A percentile compares a stretch with the other conserved stretches of the same genome.
phyloP scores from a whole-genome alignment of 257 asterid genomes.

The Nemophila menziesii region DNA sequence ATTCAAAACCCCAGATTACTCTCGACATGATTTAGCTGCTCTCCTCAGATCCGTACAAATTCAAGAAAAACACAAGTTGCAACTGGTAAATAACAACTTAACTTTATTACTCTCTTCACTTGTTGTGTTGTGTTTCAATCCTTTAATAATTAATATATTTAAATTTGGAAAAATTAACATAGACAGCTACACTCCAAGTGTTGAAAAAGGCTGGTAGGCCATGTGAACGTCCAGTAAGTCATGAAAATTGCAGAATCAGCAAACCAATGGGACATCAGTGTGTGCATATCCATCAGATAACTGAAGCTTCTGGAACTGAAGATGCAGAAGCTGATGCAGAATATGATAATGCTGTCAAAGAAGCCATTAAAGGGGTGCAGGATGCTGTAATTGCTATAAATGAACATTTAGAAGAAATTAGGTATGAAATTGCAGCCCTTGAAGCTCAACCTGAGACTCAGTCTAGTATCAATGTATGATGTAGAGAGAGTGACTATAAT shows the following conservation, averaged over 20 bases:
- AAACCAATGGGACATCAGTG: constrained; percentile 67
- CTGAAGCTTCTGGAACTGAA: constrained; percentile 92
- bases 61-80: constrained; percentile 81
- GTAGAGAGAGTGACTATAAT: no score
- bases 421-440: constrained; percentile 83
- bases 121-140: constrained; percentile 1
- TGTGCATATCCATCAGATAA: constrained; percentile 73
- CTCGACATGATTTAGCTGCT: constrained; percentile 69
- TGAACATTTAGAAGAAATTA: constrained; percentile 81
- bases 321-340: constrained; percentile 95
- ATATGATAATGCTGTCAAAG: constrained; percentile 72
- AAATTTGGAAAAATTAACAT: neutral
- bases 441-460: no score
- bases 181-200: constrained; percentile 89
- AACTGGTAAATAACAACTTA: constrained; percentile 48
- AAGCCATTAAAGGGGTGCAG: constrained; percentile 77
- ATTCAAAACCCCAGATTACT: constrained; percentile 52
- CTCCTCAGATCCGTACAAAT: constrained; percentile 75
- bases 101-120: constrained; percentile 5
- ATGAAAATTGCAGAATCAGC: constrained; percentile 60
- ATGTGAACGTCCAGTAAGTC: constrained; percentile 83
- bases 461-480: no score
- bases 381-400: constrained; percentile 65
- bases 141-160: no score
- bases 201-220: constrained; percentile 91